Conservation (phyloP, 1,139 yeast species). For the Magnusiomyces magnusii region DNA sequence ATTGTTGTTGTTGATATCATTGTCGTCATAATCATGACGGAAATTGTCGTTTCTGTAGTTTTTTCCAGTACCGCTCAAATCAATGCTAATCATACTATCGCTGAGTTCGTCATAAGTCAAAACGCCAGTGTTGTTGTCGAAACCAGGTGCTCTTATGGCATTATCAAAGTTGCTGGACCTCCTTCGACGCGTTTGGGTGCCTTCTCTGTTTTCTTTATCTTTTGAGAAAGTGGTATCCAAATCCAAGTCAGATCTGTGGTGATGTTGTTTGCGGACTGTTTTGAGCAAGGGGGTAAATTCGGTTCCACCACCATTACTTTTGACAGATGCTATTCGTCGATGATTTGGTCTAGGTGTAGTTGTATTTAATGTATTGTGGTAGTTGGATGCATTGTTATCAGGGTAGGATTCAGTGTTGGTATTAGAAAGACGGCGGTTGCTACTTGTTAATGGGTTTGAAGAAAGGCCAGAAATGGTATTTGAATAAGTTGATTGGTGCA, state of each 20-base stretch:
- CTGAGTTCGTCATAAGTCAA: not conserved
- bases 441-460: not conserved
- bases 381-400: no score
- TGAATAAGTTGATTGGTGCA: not conserved
- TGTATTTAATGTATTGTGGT: not conserved
- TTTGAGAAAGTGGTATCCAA: not conserved
- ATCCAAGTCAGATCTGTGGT: not conserved
- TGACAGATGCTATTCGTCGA: not conserved
- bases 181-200: not conserved
- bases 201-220: not conserved
- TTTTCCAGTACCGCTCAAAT: not conserved
- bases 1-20: not conserved
- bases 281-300: not conserved
- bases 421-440: not conserved
- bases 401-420: no score
- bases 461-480: not conserved
- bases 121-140: not conserved
- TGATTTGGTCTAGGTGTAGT: not conserved
- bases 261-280: not conserved
- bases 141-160: not conserved
- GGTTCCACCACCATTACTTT: not conserved
- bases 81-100: not conserved
- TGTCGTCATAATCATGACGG: not conserved
- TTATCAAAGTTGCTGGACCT: not conserved
- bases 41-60: not conserved